Evolutionary conservation across 2,329 filamentous ascomycete species (phyloP).

Genomic region (Fusarium incarnatum): DNA sequence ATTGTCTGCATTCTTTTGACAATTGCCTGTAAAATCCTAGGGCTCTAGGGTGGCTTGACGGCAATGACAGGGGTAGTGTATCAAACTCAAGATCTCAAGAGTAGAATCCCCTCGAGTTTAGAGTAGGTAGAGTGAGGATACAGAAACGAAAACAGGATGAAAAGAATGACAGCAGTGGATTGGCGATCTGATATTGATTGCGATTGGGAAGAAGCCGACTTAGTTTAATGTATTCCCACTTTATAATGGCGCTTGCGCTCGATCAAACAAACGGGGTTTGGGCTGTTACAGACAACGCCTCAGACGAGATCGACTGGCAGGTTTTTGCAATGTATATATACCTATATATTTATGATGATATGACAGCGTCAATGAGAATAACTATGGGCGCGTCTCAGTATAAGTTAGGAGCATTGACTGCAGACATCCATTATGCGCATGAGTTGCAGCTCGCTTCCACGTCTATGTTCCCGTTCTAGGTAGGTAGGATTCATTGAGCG

Average conservation of each 20-base stretch:
- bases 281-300: neutral
- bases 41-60: conserved; percentile 9
- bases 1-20: conserved; percentile 51
- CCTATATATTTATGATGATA: neutral
- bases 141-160: neutral
- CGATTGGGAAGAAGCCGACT: neutral
- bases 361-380: neutral
- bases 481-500: neutral
- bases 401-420: neutral
- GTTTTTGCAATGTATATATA: neutral
- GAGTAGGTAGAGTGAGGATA: neutral
- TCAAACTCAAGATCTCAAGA: neutral
- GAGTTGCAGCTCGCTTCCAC: neutral
- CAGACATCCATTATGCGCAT: neutral
- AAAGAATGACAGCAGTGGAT: neutral
- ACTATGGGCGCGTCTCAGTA: neutral
- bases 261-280: neutral
- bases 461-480: neutral
- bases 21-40: neutral
- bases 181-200: neutral
- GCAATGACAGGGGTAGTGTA: neutral
- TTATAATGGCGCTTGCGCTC: neutral
- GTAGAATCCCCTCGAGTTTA: neutral
- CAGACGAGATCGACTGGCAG: neutral
- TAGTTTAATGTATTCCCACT: neutral